Base-by-base conservation (phyloP, 805 yeast genomes). In the Yamadazyma olivae region DNA sequence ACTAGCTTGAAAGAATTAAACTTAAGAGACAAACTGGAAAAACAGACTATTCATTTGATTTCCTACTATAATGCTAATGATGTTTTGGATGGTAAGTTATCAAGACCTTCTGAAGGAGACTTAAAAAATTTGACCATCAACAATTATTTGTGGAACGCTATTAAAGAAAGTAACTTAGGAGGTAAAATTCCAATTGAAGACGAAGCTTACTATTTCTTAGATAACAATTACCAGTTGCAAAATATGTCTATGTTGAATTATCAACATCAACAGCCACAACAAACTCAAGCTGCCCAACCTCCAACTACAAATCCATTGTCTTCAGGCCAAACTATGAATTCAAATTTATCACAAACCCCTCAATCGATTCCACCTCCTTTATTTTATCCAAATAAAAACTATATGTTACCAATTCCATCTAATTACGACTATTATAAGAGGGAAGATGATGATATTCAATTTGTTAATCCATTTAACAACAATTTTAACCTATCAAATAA, bases 51-150 rank as follows among this genome's bases (percentile, higher is more conserved):
- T 31, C 96, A 91, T 52, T 59, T 90, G 38, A 78, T 90, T 3
- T 79, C 90, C 6, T 90, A 90, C 58, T 90, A 87, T 54, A 66
- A 75, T 20, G 81, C 88, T 0, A 76, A 76, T 15, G 96, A 90
- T 55, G 93, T 88, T 3, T 51, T 76, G 34, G 62, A 66, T 22
- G 79, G 81, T 4, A 64, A 61, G 27, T 62, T 89, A 30, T 49
- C 57, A 0, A 64, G 80, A 17, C 95, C 95, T 0, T 63, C 77
- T 4, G 74, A 74, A 27, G 59, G 73, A 6, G 69, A 74, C 6
- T 67, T 86, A 36, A 71, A 71, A 39, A 71, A 76, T 39, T 44
- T 77, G 0, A 56, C 57, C 13, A 69, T 82, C 5, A 64, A 76
- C 3, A 53, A 57, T 13, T 70, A 67, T 8, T 58, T 83, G 27